Conservation (phyloP, 1,284 basidiomycete species). For the Leccinum fallax region DNA sequence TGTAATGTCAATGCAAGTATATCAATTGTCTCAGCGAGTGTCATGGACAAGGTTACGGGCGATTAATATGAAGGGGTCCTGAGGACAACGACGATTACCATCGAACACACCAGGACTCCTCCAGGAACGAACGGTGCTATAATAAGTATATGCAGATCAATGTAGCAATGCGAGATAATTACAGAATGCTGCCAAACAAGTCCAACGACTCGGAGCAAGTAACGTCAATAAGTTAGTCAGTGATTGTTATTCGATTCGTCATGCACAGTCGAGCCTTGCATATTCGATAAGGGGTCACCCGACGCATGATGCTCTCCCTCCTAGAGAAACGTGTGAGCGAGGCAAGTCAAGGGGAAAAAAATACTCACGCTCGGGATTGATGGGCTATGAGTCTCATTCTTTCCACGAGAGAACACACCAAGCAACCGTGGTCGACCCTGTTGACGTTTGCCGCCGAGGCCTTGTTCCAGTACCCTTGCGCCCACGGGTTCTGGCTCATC, state of each 20-base stretch:
- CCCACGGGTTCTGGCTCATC: constrained; percentile 28
- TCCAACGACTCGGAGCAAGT: not conserved
- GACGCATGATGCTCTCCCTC: constrained; percentile 14
- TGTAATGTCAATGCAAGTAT: constrained; percentile 13
- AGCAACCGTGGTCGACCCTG: constrained; percentile 31
- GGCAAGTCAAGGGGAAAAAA: not conserved
- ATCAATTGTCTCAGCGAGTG: not conserved
- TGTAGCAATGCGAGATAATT: not conserved
- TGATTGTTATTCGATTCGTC: constrained; percentile 8
- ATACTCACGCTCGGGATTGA: constrained; percentile 20
- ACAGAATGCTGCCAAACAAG: not conserved
- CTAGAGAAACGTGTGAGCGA: not conserved
- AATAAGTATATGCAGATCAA: constrained; percentile 1
- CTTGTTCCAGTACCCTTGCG: constrained; percentile 8
- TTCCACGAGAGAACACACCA: constrained; percentile 32
- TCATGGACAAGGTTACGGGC: not conserved
- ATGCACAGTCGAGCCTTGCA: constrained; percentile 5
- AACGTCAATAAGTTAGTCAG: constrained; percentile 11
- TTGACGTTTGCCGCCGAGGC: constrained; percentile 11
- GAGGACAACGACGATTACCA: not conserved
- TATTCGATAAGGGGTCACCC: constrained; percentile 4
- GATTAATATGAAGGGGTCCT: not conserved
- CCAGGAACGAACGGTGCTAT: constrained; percentile 2
- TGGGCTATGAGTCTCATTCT: constrained; percentile 11
- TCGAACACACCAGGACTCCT: not conserved